Percentiles rank a stretch among this genome's conserved stretches.
Conservation (phyloP, 495 filamentous ascomycete genomes). For the Trichoderma erinaceum region DNA sequence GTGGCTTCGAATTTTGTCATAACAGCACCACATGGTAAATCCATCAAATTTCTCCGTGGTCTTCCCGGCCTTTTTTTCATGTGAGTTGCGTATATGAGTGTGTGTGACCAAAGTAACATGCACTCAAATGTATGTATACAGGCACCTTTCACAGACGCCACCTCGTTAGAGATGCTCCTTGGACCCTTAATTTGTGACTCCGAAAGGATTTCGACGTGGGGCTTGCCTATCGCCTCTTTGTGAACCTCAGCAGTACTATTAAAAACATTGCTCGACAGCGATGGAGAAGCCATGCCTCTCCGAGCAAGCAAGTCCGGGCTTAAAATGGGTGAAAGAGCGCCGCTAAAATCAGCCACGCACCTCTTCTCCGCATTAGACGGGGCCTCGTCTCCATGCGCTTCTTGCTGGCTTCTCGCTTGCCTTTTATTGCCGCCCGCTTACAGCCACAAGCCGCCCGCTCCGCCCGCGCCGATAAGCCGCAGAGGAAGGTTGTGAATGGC, state of each 20-base stretch:
- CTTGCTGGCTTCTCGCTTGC: background rate
- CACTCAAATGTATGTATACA: no score
- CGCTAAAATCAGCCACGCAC: slow-evolving; percentile 2
- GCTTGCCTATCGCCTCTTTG: background rate
- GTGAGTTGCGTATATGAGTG: background rate
- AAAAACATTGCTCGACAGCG: background rate
- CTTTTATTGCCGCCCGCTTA: slow-evolving; percentile 6
- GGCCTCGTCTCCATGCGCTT: background rate
- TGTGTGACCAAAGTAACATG: background rate
- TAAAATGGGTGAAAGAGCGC: slow-evolving; percentile 2
- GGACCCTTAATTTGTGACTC: background rate
- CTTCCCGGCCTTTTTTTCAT: background rate
- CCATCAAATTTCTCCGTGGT: background rate
- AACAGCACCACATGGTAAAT: background rate
- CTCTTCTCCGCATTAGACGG: slow-evolving; percentile 6
- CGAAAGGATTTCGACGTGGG: slow-evolving; percentile 9
- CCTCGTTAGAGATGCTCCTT: background rate
- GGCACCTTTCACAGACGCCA: background rate
- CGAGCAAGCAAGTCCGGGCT: slow-evolving; percentile 2
- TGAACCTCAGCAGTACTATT: background rate
- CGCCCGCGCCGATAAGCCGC: background rate
- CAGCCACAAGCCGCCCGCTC: background rate
- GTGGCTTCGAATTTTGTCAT: background rate
- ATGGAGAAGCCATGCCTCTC: background rate
- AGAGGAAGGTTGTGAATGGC: background rate